Evolutionary conservation across 2,329 filamentous ascomycete species (phyloP), one percentile per base, ranked within the genome.

Genomic region (Mollisiaceae sp.): DNA sequence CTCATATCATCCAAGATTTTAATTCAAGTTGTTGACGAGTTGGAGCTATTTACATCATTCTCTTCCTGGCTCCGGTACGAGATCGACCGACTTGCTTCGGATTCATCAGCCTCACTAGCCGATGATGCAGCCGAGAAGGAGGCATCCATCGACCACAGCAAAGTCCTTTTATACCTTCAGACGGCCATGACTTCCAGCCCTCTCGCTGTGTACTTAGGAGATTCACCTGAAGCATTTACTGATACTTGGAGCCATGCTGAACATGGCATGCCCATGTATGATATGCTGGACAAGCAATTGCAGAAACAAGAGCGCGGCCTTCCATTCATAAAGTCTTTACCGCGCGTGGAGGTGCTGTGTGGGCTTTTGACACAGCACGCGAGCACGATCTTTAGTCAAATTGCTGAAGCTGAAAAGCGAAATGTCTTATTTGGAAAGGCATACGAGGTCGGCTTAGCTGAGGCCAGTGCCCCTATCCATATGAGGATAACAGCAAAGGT

Each of bases 51-150:
- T 73, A 77, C 81, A 1, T 84, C 87, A 5, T 98, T 97, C 75
- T 94, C 92, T 0, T 83, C 84, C 61, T 98, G 94, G 94, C 81
- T 98, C 59, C 88, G 89, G 39, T 86, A 93, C 72, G 89, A 94
- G 73, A 94, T 97, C 65, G 92, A 96, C 69, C 86, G 90, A 15
- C 85, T 94, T 55, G 86, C 87, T 6, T 87, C 90, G 75, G 79
- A 91, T 71, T 81, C 88, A 0, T 82, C 83, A 18, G 83, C 82
- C 1, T 80, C 84, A 56, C 82, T 82, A 20, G 79, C 83, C 8
- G 88, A 93, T 24, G 94, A 97, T 69, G 82, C 91, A 54, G 85
- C 88, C 27, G 93, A 94, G 66, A 91, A 91, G 70, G 91, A 95
- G 71, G 88, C 90, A 0, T 86, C 87, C 0, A 86, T 96, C 66